Conservation (phyloP, 148 eudicot genomes). For the Nepenthes gracilis region DNA sequence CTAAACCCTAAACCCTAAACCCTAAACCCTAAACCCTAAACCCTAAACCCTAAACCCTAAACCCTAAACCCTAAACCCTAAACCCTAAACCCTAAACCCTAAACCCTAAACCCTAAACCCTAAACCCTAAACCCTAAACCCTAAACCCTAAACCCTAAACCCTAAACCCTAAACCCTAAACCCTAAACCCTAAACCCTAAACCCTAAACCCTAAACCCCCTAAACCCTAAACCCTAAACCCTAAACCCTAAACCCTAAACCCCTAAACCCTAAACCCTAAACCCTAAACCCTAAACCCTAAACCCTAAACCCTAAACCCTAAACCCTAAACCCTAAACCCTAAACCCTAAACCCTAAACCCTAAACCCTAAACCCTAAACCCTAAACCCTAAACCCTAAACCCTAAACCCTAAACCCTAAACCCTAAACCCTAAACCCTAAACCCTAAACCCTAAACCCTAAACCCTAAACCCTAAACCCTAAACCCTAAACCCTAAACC, state of each 20-base stretch:
- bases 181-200: conserved; percentile 4
- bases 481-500: too few species aligned
- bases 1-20: conserved; percentile 17
- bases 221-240: conserved; percentile 4
- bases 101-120: conserved; percentile 10
- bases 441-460: too few species aligned
- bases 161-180: conserved; percentile 4
- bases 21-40: conserved; percentile 19
- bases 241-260: conserved; percentile 10
- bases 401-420: conserved; percentile 12
- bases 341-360: conserved; percentile 6
- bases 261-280: conserved; percentile 16
- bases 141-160: conserved; percentile 8
- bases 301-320: too few species aligned
- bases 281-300: conserved; percentile 4
- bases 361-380: conserved; percentile 13
- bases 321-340: too few species aligned
- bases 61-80: conserved; percentile 5
- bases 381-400: conserved; percentile 9
- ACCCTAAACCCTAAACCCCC: too few species aligned
- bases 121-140: conserved; percentile 16
- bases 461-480: too few species aligned
- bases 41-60: conserved; percentile 19
- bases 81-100: conserved; percentile 8
- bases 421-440: conserved; percentile 9